phyloP scores from a whole-genome alignment of 2,329 filamentous ascomycete genomes.

The Aureobasidium sp. region DNA sequence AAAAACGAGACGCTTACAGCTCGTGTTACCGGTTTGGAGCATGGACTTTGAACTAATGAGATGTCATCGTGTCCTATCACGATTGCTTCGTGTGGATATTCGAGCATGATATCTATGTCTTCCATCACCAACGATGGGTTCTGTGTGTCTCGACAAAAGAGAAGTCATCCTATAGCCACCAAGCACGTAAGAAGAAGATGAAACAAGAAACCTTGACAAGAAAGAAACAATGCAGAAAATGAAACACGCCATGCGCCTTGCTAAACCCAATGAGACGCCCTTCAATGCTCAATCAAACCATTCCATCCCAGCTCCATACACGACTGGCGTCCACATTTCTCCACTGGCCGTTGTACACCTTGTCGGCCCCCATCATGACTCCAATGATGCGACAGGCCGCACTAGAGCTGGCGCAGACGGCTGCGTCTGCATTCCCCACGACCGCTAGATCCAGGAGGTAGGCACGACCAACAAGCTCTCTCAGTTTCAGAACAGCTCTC shows the following conservation, averaged over 20 bases:
- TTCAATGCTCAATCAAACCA: conserved; percentile 4
- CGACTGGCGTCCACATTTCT: conserved; percentile 65
- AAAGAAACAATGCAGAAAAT: conserved; percentile 4
- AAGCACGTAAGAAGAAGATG: neutral
- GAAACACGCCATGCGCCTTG: conserved; percentile 9
- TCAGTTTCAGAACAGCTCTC: conserved; percentile 50
- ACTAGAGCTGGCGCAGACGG: conserved; percentile 70
- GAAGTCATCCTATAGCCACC: neutral
- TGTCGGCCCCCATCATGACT: conserved; percentile 83
- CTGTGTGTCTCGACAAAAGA: neutral
- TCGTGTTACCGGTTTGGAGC: neutral
- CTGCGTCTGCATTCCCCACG: conserved; percentile 54
- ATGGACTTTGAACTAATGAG: neutral
- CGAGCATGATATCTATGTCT: too few relatives aligned
- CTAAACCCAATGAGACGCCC: neutral
- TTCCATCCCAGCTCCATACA: conserved; percentile 27
- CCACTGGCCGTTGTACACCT: conserved; percentile 54
- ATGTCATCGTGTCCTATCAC: too few relatives aligned
- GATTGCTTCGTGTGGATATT: too few relatives aligned
- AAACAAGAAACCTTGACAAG: neutral
- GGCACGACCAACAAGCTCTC: conserved; percentile 68
- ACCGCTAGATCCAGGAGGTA: conserved; percentile 76
- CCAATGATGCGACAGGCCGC: conserved; percentile 60
- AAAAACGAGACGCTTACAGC: too few relatives aligned
- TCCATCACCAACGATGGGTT: too few relatives aligned